Base-by-base conservation (phyloP, 192 early-diverging fungal species). In the Linnemannia exigua region DNA sequence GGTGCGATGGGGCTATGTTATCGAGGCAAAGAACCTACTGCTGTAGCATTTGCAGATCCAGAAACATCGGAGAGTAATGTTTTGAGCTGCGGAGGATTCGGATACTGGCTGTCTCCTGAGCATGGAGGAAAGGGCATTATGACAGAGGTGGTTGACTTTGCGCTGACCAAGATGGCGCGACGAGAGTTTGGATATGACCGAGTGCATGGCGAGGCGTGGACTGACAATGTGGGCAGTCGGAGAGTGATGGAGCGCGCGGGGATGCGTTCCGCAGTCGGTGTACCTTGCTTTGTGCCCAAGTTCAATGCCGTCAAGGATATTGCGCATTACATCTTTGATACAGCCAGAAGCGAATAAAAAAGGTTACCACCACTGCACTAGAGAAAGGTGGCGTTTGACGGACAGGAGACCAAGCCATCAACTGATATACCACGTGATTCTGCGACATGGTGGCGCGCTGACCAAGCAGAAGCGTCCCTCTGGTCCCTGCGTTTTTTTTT, bases 211-310 rank as follows among this genome's bases (percentile, higher is more conserved):
- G 79, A 80, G 51, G 71, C 72, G 4, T 80, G 79, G 79, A 51
- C 47, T 15, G 79, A 80, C 36, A 80, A 80, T 22, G 17, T 37
- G 36, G 79, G 22, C 0, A 82, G 81, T 67, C 70, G 54, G 22
- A 52, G 69, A n/a, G 81, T 82, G 51, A 82, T 82, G 81, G 47
- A 72, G 58, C 28, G 47, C 3, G 54, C 70, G 25, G 81, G 81
- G 46, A 82, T 82, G 81, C 51, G 69, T 15, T 58, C 37, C 9
- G 51, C 70, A 41, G 46, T 33, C 0, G 81, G 75, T 0, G 46
- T 67, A 68, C 81, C 81, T 28, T 58, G 51, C 33, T 82, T 77
- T 72, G 81, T 82, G 47, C 44, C 81, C 31, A 82, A 82, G 75
- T 82, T 82, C 70, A 72, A 77, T 50, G 46, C 41, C 9, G 33